phyloP scores from a whole-genome alignment of 306 rosid species.

The Mimosa pudica region DNA sequence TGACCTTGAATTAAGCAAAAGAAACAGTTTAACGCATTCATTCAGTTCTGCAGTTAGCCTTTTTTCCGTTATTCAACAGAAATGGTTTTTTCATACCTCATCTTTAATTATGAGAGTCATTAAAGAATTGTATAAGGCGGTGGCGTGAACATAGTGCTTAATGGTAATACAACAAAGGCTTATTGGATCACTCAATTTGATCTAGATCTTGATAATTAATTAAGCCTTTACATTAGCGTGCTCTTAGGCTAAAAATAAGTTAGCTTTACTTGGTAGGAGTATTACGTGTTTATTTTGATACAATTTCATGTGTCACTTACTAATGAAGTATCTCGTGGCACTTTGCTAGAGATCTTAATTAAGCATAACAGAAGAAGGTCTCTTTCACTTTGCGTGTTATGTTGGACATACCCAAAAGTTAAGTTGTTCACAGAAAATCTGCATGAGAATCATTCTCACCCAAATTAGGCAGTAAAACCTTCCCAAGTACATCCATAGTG shows the following conservation, averaged over 20 bases:
- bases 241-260: not conserved
- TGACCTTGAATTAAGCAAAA: not conserved
- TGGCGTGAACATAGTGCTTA: not conserved
- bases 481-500: not conserved
- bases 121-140: not conserved
- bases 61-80: not conserved
- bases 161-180: not conserved
- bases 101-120: not conserved
- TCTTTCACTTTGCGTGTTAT: not conserved
- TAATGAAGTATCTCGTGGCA: not conserved
- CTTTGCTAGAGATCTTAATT: not conserved
- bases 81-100: not conserved
- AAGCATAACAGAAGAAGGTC: not conserved
- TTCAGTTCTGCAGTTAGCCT: not conserved
- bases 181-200: not conserved
- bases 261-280: too few relatives aligned
- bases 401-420: not conserved
- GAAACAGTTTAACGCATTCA: conserved; percentile 22
- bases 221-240: too few relatives aligned
- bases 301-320: not conserved
- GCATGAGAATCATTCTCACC: not conserved
- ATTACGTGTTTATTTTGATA: not conserved
- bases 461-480: not conserved
- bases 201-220: not conserved
- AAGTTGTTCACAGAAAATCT: not conserved